Conservation (phyloP, 2,329 filamentous ascomycete species). For the Aspergillus vadensis region DNA sequence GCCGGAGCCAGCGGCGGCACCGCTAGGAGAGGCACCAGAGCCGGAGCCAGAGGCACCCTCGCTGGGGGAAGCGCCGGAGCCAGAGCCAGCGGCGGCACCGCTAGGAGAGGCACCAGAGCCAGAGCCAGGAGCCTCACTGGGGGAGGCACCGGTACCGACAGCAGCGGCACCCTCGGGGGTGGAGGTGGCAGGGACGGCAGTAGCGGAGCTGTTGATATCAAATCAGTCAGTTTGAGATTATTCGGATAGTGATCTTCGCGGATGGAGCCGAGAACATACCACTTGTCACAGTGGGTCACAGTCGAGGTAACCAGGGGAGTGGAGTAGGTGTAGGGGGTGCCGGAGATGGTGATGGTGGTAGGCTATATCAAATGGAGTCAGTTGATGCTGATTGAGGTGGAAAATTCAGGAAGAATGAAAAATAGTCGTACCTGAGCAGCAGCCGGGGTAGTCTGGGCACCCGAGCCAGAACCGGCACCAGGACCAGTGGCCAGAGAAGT, state of each 20-base stretch:
- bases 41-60: neutral
- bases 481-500: conserved; percentile 66
- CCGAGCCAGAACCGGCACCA: neutral
- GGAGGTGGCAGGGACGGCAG: conserved; percentile 24
- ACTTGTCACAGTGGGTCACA: conserved; percentile 49
- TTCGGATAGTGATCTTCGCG: neutral
- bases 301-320: conserved; percentile 56
- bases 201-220: conserved; percentile 25
- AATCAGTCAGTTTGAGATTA: neutral
- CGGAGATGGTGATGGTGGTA: conserved; percentile 70
- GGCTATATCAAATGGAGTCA: conserved; percentile 44
- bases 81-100: neutral
- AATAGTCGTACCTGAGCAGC: conserved; percentile 56
- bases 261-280: conserved; percentile 32
- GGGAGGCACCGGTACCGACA: conserved; percentile 18
- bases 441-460: conserved; percentile 66
- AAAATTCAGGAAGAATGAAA: neutral
- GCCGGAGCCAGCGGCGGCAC: neutral
- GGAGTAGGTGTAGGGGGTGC: conserved; percentile 69
- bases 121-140: neutral
- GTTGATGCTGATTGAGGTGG: neutral
- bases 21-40: neutral
- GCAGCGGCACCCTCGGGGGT: conserved; percentile 21
- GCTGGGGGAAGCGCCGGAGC: conserved; percentile 1
- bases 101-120: conserved; percentile 3